Conservation (phyloP, 192 early-diverging fungal species). For the Coemansia sp. region DNA sequence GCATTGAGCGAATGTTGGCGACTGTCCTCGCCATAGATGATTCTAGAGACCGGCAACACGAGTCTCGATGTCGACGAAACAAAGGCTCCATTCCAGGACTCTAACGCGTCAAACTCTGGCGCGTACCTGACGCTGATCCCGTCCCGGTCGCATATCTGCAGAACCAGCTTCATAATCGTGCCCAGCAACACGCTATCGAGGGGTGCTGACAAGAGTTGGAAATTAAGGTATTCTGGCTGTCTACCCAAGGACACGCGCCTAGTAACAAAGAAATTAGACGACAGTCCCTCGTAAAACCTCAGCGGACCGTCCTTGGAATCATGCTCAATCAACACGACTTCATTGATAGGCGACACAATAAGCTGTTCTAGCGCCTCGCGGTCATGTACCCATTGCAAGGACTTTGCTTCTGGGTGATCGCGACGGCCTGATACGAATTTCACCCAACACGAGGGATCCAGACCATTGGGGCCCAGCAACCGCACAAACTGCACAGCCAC, state of each 20-base stretch:
- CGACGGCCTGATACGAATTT: constrained; percentile 28
- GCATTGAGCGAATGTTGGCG: constrained; percentile 9
- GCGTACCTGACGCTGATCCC: constrained; percentile 29
- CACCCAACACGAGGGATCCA: constrained; percentile 17
- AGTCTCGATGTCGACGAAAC: constrained; percentile 47
- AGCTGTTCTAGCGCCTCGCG: constrained; percentile 34
- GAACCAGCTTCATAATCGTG: constrained; percentile 47
- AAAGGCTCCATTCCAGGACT: constrained; percentile 44
- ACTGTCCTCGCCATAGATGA: constrained; percentile 11
- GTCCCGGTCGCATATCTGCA: constrained; percentile 35
- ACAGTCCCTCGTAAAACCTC: constrained; percentile 47
- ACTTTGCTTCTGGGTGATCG: constrained; percentile 38
- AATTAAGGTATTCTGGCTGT: constrained; percentile 15
- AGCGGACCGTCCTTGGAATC: background rate
- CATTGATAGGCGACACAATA: constrained; percentile 31
- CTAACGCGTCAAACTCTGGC: constrained; percentile 14
- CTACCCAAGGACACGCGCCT: background rate
- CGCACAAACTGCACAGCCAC: constrained; percentile 28
- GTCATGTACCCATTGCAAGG: constrained; percentile 49
- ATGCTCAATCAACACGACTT: constrained; percentile 36
- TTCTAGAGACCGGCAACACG: constrained; percentile 29
- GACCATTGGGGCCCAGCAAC: constrained; percentile 2
- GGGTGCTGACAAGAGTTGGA: constrained; percentile 38
- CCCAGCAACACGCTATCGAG: constrained; percentile 39
- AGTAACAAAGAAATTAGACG: constrained; percentile 49